These are phyloP conservation scores for Quercus ilex DNA, from an alignment of 306 rosid species.

Conservation along the genomic window DNA sequence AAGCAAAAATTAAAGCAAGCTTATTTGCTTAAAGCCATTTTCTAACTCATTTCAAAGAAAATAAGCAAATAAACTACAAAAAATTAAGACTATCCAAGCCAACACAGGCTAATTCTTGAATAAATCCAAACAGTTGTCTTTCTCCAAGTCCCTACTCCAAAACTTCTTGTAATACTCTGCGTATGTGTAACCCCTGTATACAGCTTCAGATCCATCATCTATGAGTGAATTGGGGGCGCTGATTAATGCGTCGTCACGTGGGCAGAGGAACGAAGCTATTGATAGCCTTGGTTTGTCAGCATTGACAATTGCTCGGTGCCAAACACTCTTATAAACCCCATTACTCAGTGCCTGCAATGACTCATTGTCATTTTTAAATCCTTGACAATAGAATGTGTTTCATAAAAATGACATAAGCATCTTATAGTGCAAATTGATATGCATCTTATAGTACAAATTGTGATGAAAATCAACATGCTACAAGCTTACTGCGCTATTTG, in stretches of 20 bases:
- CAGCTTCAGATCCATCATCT: conserved; percentile 35
- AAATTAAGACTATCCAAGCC: too few species aligned
- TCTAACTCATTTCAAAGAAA: too few species aligned
- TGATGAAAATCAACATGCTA: too few species aligned
- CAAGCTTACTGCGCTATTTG: too few species aligned
- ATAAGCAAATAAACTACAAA: too few species aligned
- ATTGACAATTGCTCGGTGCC: conserved; percentile 87
- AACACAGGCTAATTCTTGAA: conserved; percentile 44
- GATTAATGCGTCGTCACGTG: conserved; percentile 54
- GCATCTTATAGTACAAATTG: too few species aligned
- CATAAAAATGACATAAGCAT: too few species aligned
- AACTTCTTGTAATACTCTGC: conserved; percentile 71
- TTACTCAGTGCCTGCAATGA: conserved; percentile 81
- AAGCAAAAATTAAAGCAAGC: too few species aligned
- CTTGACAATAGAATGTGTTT: background rate
- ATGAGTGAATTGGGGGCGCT: conserved; percentile 61
- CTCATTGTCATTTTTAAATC: background rate
- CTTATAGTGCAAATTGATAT: too few species aligned
- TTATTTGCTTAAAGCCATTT: too few species aligned
- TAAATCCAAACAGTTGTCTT: conserved; percentile 72
- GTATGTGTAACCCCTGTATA: conserved; percentile 64
- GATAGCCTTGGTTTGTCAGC: conserved; percentile 76
- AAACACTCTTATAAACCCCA: conserved; percentile 82
- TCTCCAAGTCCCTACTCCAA: conserved; percentile 76
- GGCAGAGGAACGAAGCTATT: conserved; percentile 83